Evolutionary conservation across 2,329 filamentous ascomycete genomes (phyloP), one percentile per base, ranked within the genome.

Genomic region (Aspergillus niger): DNA sequence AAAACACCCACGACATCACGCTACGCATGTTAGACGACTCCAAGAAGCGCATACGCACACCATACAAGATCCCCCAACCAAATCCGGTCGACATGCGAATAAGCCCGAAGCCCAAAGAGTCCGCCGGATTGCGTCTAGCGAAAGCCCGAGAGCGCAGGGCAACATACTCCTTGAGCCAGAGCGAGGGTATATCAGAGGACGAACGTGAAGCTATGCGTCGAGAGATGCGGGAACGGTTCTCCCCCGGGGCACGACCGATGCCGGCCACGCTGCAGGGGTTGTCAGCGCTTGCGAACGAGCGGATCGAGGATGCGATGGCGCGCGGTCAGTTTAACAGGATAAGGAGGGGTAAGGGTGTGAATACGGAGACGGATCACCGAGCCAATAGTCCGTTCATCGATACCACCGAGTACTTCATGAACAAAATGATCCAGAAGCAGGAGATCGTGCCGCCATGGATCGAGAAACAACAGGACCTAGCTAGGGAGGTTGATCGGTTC

Each of bases 371-470:
- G n/a, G 93, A 98, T 67, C 81, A 91, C 54, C 88, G 91, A 65
- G 90, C 91, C 1, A 89, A 89, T 67, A 96, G 90, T 67, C 92
- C 95, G 0, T 98, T 96, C 70, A 86, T 98, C 59, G 92, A 98
- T 72, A 98, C 94, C 0, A 98, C 95, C 0, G 94, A 98, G 76
- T 97, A 97, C 74, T 91, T 98, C 69, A 90, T 98, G 89, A 98
- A 99, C 78, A 95, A 96, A 78, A 97, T 98, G 81, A 97, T 99
- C 64, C 91, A 97, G 78, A 89, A 90, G 60, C 95, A 99, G 76
- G 93, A 97, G 20, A 91, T 98, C 61, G 91, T 96, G 0, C 95
- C 95, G 0, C 94, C 94, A 0, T 99, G 95, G 95, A 98, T 99
- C 61, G 95, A 99, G 77, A 98, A 97, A 78, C 95, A 99, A 75